Base-by-base conservation (phyloP, 2,329 filamentous ascomycete species). In the Phaeomoniella chlamydospora region DNA sequence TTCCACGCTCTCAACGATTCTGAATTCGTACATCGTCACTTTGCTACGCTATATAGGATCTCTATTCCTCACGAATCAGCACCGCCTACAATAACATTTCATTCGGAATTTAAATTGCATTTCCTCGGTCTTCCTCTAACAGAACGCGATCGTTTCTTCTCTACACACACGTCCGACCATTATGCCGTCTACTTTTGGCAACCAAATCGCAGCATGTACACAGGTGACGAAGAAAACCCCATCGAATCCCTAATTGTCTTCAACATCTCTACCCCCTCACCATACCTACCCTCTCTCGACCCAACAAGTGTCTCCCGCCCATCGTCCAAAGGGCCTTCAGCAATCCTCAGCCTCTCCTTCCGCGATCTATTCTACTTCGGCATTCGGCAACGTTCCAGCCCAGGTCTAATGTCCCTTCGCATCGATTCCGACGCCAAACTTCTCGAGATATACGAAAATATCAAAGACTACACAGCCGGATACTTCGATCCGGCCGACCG, bases 101-200 rank as follows among this genome's bases (percentile, higher is more conserved):
- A 71, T 35, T 70, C 63, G 31, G 71, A 77, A 48, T 78, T 69
- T 68, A 70, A 70, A 46, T 68, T 76, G 26, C 67, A 74, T 52
- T 68, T 68, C 45, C 54, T 70, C 1, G 72, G 70, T 6, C 56
- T 75, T 34, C 64, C 70, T 1, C 47, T 74, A 4, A 68, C 65
- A 44, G 56, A 61, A n/a, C 55, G 61, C 29, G 70, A 75, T 47
- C 67, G 72, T n/a, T 75, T 77, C 59, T 74, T 72, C 52, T 77
- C 72, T 6, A 55, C 68, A 1, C 74, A 79, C 48, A 76, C 61
- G 33, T 48, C 59, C 11, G 70, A 61, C 0, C 72, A 78, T 48
- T 78, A 77, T 51, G 70, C 63, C 29, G 57, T 76, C 11, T 78
- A 77, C 50, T 59, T 70, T 17, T 77, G 72, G 72, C 70, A 76